Percentiles rank a stretch among this genome's conserved stretches.
Evolutionary conservation across 106 monocot species (phyloP).

Genomic region (Dendrobium chrysotoxum): DNA sequence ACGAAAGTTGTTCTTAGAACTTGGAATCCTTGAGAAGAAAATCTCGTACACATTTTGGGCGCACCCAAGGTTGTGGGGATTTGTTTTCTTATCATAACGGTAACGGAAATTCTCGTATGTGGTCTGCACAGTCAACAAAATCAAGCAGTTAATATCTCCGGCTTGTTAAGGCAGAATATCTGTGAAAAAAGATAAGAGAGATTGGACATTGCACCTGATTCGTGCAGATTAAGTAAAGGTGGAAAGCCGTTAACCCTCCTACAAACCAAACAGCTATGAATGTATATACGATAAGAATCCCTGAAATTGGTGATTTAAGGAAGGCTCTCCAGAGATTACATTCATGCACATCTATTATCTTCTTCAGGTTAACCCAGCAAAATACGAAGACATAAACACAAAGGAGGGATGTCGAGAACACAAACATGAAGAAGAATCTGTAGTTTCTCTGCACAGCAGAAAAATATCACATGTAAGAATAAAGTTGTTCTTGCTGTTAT

Average conservation of each 20-base stretch:
- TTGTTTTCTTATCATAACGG: conserved; percentile 51
- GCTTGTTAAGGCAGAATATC: too few species aligned
- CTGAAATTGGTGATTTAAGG: conserved; percentile 42
- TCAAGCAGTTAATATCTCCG: background rate
- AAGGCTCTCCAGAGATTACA: conserved; percentile 43
- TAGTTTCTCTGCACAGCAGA: conserved; percentile 48
- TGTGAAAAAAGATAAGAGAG: too few species aligned
- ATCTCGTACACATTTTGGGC: conserved; percentile 36
- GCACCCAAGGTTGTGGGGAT: conserved; percentile 57
- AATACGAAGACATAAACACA: conserved; percentile 60
- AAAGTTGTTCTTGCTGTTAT: background rate
- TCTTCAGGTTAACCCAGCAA: conserved; percentile 54
- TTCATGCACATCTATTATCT: conserved; percentile 23
- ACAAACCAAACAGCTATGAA: conserved; percentile 61
- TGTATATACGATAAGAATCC: conserved; percentile 50
- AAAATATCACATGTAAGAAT: conserved; percentile 1
- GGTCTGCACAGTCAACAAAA: conserved; percentile 27
- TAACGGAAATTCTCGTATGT: conserved; percentile 77
- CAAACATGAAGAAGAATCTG: conserved; percentile 58
- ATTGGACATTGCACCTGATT: conserved; percentile 38
- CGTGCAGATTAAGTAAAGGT: conserved; percentile 49
- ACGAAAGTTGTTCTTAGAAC: conserved; percentile 42
- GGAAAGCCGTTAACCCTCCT: conserved; percentile 59
- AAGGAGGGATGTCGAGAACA: conserved; percentile 35
- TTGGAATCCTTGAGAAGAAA: conserved; percentile 46